These are phyloP conservation scores for Camelina neglecta DNA, from an alignment of 345 rosid species.

Conservation along the genomic window DNA sequence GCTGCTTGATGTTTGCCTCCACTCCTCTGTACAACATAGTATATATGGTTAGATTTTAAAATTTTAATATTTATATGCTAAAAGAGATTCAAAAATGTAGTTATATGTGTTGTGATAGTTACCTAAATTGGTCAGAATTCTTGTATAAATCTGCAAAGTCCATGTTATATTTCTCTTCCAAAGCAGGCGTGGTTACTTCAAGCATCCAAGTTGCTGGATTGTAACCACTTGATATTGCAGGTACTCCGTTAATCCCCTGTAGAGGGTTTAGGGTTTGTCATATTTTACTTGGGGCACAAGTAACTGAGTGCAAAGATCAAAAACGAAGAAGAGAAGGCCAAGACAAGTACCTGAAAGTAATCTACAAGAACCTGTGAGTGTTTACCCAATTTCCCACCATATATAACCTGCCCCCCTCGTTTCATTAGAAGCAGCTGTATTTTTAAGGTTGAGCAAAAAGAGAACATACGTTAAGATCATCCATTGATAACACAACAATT, in stretches of 20 bases:
- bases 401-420: constrained; percentile 88
- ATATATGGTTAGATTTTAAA: not conserved
- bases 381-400: constrained; percentile 83
- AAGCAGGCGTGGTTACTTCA: constrained; percentile 70
- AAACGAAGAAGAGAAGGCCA: constrained; percentile 1
- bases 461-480: constrained; percentile 8
- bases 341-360: constrained; percentile 75
- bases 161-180: constrained; percentile 62
- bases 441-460: constrained; percentile 11
- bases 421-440: constrained; percentile 93
- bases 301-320: not conserved
- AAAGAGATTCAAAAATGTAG: not conserved
- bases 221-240: constrained; percentile 66
- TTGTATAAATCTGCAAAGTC: constrained; percentile 80
- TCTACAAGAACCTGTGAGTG: constrained; percentile 68
- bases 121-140: constrained; percentile 70
- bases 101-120: constrained; percentile 15
- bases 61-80: not conserved
- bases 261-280: not conserved
- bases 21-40: constrained; percentile 56
- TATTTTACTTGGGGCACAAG: constrained; percentile 14
- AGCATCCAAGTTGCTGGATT: constrained; percentile 99
- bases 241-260: constrained; percentile 67
- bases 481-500: constrained; percentile 8
- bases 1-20: constrained; percentile 59